A percentile compares a stretch with the other conserved stretches of the same genome.
phyloP scores from a whole-genome alignment of 495 filamentous ascomycete genomes.

The Penicillium flavigenum region DNA sequence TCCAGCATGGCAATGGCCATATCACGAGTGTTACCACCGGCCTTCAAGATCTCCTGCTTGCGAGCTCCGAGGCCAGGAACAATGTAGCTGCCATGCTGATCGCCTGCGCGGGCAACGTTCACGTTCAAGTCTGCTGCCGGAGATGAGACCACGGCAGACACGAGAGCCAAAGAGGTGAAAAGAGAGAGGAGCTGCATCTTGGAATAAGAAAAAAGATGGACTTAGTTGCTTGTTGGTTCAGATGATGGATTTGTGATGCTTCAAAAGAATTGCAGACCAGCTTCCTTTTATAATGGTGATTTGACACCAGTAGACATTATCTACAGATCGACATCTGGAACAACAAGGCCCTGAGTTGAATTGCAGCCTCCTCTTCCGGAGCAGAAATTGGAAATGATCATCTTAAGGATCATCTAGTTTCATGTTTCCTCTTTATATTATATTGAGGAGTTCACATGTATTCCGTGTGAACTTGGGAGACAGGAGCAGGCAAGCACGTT shows the following conservation, averaged over 20 bases:
- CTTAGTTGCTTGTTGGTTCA: neutral
- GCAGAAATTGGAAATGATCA: conserved; percentile 2
- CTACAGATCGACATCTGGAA: neutral
- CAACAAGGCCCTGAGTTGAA: neutral
- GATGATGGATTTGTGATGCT: neutral
- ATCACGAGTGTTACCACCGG: conserved; percentile 40
- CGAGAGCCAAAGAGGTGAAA: conserved; percentile 11
- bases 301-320: neutral
- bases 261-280: neutral
- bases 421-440: neutral
- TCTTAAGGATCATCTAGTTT: neutral
- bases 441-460: neutral
- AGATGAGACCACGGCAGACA: conserved; percentile 11
- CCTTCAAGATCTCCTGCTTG: conserved; percentile 32
- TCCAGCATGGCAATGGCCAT: conserved; percentile 47
- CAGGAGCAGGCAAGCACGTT: neutral
- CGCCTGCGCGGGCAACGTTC: conserved; percentile 21
- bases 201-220: neutral
- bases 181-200: conserved; percentile 13
- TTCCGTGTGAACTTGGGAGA: neutral
- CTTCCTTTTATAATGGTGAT: conserved; percentile 4
- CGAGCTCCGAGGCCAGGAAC: conserved; percentile 34
- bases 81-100: conserved; percentile 30
- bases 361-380: neutral
- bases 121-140: neutral